phyloP scores from a whole-genome alignment of 345 rosid species.

The Pistacia vera region DNA sequence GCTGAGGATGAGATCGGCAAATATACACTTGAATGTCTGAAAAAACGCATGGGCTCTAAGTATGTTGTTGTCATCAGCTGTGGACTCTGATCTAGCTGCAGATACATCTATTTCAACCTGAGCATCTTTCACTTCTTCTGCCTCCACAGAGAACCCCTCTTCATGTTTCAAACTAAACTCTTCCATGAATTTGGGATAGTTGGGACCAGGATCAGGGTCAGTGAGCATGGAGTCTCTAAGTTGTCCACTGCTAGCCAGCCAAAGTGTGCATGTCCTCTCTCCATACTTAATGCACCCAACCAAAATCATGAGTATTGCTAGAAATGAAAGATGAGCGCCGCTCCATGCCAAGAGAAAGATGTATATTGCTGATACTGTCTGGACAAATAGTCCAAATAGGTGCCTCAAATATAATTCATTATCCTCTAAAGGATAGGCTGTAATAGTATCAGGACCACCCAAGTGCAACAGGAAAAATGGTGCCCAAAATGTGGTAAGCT shows the following conservation, averaged over 20 bases:
- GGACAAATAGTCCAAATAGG: background rate
- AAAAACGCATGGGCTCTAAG: background rate
- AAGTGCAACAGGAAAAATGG: constrained; percentile 19
- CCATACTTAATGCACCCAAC: constrained; percentile 23
- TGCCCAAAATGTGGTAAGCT: constrained; percentile 15
- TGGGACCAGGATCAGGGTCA: constrained; percentile 14
- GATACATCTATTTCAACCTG: background rate
- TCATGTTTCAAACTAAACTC: background rate
- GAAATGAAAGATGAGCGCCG: background rate
- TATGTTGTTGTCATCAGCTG: background rate
- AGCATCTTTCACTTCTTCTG: background rate
- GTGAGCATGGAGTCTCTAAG: constrained; percentile 17
- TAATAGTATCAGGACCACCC: constrained; percentile 24
- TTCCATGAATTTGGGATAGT: constrained; percentile 15
- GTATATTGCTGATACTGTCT: background rate
- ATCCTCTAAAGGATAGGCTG: constrained; percentile 15
- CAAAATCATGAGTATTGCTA: constrained; percentile 17
- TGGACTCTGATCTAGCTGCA: background rate
- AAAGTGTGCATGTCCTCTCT: constrained; percentile 23
- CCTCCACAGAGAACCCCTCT: background rate
- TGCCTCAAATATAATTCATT: constrained; percentile 16
- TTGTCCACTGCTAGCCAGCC: constrained; percentile 20
- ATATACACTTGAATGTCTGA: constrained; percentile 21
- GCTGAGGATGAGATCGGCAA: constrained; percentile 31
- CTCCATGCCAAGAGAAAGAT: background rate